These are phyloP conservation scores for Fusarium fracticaudum DNA, from an alignment of 2,329 filamentous ascomycete species.

Conservation along the genomic window DNA sequence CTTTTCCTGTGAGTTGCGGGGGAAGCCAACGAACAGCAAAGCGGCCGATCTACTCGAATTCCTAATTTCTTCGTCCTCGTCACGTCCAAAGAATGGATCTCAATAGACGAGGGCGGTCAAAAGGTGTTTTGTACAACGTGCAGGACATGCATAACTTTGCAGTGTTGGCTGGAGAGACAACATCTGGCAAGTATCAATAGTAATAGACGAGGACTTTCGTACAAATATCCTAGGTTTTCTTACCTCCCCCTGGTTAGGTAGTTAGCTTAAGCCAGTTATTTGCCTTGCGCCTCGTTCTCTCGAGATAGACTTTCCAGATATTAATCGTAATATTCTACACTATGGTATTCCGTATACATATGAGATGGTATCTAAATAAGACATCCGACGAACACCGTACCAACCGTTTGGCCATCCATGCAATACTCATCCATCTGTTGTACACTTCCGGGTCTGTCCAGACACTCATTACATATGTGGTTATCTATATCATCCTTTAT, in stretches of 20 bases:
- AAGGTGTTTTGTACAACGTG: background rate
- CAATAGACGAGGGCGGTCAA: background rate
- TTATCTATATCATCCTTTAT: background rate
- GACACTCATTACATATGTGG: conserved; percentile 32
- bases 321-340: conserved; percentile 29
- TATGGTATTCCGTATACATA: conserved; percentile 27
- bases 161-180: background rate
- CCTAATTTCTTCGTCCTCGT: background rate
- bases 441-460: conserved; percentile 24
- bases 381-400: conserved; percentile 31
- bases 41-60: background rate
- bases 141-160: background rate
- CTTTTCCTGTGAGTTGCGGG: background rate
- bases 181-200: background rate
- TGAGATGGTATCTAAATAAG: conserved; percentile 40
- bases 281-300: background rate
- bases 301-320: background rate
- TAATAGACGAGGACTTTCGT: background rate
- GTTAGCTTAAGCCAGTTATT: background rate
- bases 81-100: background rate
- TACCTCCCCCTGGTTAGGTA: background rate
- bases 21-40: background rate
- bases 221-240: background rate
- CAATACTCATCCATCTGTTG: conserved; percentile 11
- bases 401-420: conserved; percentile 16